A percentile compares a stretch with the other conserved stretches of the same genome.
These are phyloP conservation scores for Cryptosporidium parvum DNA, from an alignment of 169 alveolate species.

Conservation along the genomic window DNA sequence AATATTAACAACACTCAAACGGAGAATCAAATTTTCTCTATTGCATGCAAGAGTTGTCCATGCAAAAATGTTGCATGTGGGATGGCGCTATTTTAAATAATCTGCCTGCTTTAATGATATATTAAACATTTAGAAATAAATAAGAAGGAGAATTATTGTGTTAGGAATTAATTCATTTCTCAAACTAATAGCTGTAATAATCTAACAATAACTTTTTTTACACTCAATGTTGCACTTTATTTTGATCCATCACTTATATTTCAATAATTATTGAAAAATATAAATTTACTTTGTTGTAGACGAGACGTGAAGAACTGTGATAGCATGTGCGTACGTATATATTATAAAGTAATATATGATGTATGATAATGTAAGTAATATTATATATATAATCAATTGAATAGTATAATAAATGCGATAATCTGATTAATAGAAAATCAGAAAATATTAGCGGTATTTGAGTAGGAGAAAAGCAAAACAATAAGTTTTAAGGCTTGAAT, in stretches of 20 bases:
- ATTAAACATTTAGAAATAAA: background rate
- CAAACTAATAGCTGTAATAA: background rate
- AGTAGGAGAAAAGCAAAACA: background rate
- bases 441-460: constrained; percentile 9
- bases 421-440: background rate
- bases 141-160: background rate
- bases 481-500: constrained; percentile 9
- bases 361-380: background rate
- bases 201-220: background rate
- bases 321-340: constrained; percentile 73
- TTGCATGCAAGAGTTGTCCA: background rate
- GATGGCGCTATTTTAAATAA: background rate
- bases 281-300: background rate
- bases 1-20: background rate
- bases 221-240: background rate
- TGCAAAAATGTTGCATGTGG: constrained; percentile 8
- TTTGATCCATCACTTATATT: background rate
- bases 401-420: background rate
- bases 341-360: background rate
- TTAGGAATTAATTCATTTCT: background rate
- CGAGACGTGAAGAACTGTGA: constrained; percentile 48
- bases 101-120: background rate
- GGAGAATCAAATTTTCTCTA: background rate
- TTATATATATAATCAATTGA: background rate
- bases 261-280: background rate